Evolutionary conservation across 257 asterid species (phyloP).

Genomic region (Ilex asprella): DNA sequence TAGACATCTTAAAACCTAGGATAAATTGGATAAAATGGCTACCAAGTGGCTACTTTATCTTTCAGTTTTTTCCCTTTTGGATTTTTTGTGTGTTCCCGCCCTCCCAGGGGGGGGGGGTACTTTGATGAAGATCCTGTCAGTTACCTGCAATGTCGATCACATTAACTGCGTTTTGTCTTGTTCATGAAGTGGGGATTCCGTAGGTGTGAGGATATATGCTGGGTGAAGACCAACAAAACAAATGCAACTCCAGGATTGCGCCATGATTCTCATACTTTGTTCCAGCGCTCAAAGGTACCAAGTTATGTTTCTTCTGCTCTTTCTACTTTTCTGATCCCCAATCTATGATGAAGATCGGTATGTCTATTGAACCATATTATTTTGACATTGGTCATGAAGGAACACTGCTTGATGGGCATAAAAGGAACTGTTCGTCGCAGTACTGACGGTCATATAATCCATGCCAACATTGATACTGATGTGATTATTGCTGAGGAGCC

Average conservation of each 20-base stretch:
- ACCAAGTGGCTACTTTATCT: conserved; percentile 7
- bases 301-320: not conserved
- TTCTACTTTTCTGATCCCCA: not conserved
- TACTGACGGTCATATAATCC: conserved; percentile 97
- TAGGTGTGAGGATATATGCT: conserved; percentile 99
- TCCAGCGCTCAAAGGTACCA: conserved; percentile 89
- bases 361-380: conserved; percentile 8
- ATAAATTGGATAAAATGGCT: conserved; percentile 4
- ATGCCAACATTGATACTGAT: conserved; percentile 99
- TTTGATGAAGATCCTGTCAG: too few species aligned
- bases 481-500: conserved; percentile 99
- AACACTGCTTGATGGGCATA: conserved; percentile 97
- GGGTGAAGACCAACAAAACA: conserved; percentile 96
- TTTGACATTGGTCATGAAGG: conserved; percentile 42
- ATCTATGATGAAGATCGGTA: too few species aligned
- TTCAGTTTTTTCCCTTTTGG: not conserved
- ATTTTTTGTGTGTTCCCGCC: not conserved
- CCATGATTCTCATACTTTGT: conserved; percentile 92
- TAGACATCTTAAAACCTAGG: conserved; percentile 18
- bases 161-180: conserved; percentile 6
- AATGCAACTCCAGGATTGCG: conserved; percentile 95
- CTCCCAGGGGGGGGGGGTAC: not conserved
- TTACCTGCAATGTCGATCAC: not conserved
- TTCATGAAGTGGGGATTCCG: conserved; percentile 94
- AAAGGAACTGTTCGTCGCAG: conserved; percentile 99